These are phyloP conservation scores for Saccharata proteae DNA, from an alignment of 2,329 filamentous ascomycete species.

Conservation along the genomic window DNA sequence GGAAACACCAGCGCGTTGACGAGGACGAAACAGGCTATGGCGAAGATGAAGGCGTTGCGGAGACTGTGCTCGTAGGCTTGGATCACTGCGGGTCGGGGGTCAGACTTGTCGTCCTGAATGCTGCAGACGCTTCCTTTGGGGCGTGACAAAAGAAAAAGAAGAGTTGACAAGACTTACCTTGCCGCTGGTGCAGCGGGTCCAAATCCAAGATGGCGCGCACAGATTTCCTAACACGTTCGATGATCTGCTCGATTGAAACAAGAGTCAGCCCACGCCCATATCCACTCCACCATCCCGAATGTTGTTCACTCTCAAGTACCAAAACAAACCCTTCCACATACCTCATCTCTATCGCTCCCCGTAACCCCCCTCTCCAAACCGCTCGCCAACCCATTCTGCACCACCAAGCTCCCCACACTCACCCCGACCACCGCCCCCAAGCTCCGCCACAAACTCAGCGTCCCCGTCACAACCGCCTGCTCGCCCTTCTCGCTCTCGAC, in stretches of 20 bases:
- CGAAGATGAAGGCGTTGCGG: constrained; percentile 30
- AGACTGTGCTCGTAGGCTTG: constrained; percentile 26
- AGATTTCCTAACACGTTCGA: constrained; percentile 38
- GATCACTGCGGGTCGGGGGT: constrained; percentile 18
- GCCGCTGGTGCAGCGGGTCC: constrained; percentile 30
- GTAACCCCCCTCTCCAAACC: constrained; percentile 49
- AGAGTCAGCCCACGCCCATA: background rate
- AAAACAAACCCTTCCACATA: constrained; percentile 14
- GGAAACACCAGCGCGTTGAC: constrained; percentile 39
- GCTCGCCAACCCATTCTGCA: constrained; percentile 56
- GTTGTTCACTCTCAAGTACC: background rate
- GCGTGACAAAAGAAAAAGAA: background rate
- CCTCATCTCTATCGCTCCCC: constrained; percentile 43
- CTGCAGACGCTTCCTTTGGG: constrained; percentile 12
- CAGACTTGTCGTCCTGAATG: constrained; percentile 12
- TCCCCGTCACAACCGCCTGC: constrained; percentile 45
- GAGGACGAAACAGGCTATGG: constrained; percentile 35
- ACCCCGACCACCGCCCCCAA: constrained; percentile 65
- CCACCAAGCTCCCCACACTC: constrained; percentile 55
- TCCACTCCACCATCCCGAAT: background rate
- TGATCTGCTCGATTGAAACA: constrained; percentile 22
- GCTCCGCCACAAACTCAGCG: constrained; percentile 58
- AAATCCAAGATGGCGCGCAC: constrained; percentile 36
- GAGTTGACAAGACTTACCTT: constrained; percentile 29
- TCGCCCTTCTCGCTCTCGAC: constrained; percentile 31